These are phyloP conservation scores for Pichia californica DNA, from an alignment of 805 yeast species.

Conservation along the genomic window DNA sequence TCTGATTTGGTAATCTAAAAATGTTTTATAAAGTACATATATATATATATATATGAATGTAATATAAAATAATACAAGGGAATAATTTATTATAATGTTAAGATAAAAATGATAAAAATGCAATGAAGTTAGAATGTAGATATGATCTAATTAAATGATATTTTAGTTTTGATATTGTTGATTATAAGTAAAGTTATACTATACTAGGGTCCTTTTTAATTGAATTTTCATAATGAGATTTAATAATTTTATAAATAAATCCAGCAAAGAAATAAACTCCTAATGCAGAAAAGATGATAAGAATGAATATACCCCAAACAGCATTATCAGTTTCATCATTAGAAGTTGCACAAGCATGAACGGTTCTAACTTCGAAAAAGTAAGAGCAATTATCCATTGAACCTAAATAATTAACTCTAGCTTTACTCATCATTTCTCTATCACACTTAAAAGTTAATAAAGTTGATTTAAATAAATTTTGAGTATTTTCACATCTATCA, in stretches of 20 bases:
- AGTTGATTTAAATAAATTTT: constrained; percentile 50
- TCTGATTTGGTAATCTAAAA: no score
- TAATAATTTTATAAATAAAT: constrained; percentile 30
- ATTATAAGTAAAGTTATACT: not conserved
- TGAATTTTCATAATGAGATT: constrained; percentile 12
- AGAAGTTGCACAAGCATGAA: constrained; percentile 81
- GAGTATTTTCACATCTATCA: constrained; percentile 41
- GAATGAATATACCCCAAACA: constrained; percentile 57
- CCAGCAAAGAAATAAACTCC: constrained; percentile 40
- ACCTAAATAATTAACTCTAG: constrained; percentile 64
- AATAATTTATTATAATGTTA: no score
- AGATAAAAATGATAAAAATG: no score
- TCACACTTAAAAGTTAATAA: constrained; percentile 73
- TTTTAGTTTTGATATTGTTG: not conserved
- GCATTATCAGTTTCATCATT: constrained; percentile 58
- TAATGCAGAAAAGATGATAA: constrained; percentile 39
- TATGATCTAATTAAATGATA: not conserved
- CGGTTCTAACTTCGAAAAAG: constrained; percentile 76
- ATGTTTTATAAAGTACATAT: no score
- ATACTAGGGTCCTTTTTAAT: not conserved
- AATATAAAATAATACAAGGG: no score
- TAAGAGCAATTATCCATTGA: constrained; percentile 71
- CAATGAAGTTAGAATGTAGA: no score
- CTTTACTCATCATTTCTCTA: constrained; percentile 59
- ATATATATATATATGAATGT: no score